Base-by-base conservation (phyloP, 1,139 yeast species). In the Debaryomycetaceae sp. region DNA sequence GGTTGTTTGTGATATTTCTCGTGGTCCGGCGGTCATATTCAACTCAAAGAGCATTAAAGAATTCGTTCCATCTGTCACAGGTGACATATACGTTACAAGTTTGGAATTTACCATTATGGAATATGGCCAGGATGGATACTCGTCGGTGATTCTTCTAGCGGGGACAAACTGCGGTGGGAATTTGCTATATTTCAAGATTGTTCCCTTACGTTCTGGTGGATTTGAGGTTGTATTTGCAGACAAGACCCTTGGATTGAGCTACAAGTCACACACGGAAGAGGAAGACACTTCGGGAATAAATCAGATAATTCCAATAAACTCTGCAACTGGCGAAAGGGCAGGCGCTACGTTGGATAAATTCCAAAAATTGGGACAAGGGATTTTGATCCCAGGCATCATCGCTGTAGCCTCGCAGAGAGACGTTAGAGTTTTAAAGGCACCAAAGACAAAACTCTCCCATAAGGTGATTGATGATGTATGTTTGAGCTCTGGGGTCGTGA, bases 81-180 rank as follows among this genome's bases (percentile, higher is more conserved):
- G 67, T 1, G 49, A 52, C n/a, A 59, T 75, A 44, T 62, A 63
- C 53, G 69, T 85, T 2, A 86, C 96, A 0, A 60, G 78, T 1
- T 63, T 88, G 45, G 93, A 88, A 52, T 87, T 90, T 62, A 76
- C 88, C 1, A 86, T 83, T 41, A 78, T 82, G 81, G 87, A 77
- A 43, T 82, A 78, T 39, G 81, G 80, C 3, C 86, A 81, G 45
- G 85, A 81, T 24, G 75, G 76, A 2, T 87, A 77, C 54, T 85
- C 96, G 0, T 83, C 90, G 20, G 79, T 93, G 41, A 59, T 87
- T 31, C 65, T 91, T 62, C 68, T 81, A 33, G 86, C 85, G 11
- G 99, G 99, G 27, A 86, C 97, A 0, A 80, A 82, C 45, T 70
- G 71, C 31, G 99, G 99, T 13, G 87, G 79, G 14, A 72, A 88